Evolutionary conservation across 345 rosid genomes (phyloP).

Genomic region (Crucihimalaya himalaica): DNA sequence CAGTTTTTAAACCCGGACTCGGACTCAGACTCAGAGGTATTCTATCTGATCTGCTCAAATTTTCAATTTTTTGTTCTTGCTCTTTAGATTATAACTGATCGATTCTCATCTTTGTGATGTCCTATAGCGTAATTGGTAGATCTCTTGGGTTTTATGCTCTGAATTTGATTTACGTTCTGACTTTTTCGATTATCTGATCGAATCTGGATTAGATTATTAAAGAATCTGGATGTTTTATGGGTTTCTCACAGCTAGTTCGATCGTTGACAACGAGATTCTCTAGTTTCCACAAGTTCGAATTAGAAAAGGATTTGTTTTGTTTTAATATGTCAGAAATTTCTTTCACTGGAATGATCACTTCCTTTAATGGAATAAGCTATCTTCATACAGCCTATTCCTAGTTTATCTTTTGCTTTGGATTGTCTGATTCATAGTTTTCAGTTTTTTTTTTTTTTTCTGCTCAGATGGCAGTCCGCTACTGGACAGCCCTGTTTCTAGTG

Average conservation of each 20-base stretch:
- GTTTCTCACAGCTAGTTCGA: neutral
- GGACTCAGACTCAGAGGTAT: slow-evolving; percentile 24
- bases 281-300: slow-evolving; percentile 5
- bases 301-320: neutral
- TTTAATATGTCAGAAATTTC: neutral
- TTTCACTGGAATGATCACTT: slow-evolving; percentile 2
- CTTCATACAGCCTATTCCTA: neutral
- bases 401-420: neutral
- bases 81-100: neutral
- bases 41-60: slow-evolving; percentile 25
- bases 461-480: slow-evolving; percentile 45
- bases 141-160: slow-evolving; percentile 21
- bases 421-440: slow-evolving; percentile 4
- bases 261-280: neutral
- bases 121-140: slow-evolving; percentile 15
- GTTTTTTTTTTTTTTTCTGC: neutral
- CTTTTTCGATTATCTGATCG: slow-evolving; percentile 13
- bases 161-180: slow-evolving; percentile 16
- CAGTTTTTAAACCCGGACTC: too few relatives aligned
- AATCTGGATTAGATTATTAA: neutral
- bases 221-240: neutral
- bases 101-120: neutral
- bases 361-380: neutral
- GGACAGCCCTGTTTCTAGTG: slow-evolving; percentile 34
- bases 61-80: neutral